Percentiles rank a stretch among this genome's conserved stretches.
Evolutionary conservation across 1,139 yeast species (phyloP).

Genomic region (Suhomyces wounanorum): DNA sequence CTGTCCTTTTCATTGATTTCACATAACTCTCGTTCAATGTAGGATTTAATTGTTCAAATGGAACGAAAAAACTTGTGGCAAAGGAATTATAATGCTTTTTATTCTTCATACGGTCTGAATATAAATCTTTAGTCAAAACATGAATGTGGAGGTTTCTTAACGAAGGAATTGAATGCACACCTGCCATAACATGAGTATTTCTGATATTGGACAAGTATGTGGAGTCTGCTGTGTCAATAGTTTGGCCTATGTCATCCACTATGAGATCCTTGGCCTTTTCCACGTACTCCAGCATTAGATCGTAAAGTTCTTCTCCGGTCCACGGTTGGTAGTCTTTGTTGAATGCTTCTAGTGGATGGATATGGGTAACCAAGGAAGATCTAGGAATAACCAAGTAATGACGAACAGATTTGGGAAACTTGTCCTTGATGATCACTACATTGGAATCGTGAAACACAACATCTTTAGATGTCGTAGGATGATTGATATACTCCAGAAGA

Average conservation of each 20-base stretch:
- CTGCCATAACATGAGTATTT: constrained; percentile 50
- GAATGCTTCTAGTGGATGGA: constrained; percentile 60
- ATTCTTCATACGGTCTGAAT: constrained; percentile 55
- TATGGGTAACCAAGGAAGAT: constrained; percentile 35
- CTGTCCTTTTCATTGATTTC: constrained; percentile 2
- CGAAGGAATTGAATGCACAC: constrained; percentile 75
- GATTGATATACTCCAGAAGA: constrained; percentile 35
- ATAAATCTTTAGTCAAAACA: constrained; percentile 65
- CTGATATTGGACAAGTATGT: constrained; percentile 23
- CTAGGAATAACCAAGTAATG: constrained; percentile 69
- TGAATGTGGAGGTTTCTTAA: constrained; percentile 71
- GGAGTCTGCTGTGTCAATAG: constrained; percentile 10
- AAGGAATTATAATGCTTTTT: constrained; percentile 74
- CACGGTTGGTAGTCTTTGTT: constrained; percentile 23
- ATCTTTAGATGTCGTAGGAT: constrained; percentile 27
- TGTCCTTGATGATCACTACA: constrained; percentile 60
- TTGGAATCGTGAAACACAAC: constrained; percentile 48
- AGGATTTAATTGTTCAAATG: constrained; percentile 42
- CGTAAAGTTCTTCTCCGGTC: constrained; percentile 29
- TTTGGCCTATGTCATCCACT: constrained; percentile 32
- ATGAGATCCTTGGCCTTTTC: constrained; percentile 44
- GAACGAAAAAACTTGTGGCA: constrained; percentile 63
- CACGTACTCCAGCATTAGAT: constrained; percentile 38
- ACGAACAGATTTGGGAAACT: constrained; percentile 61
- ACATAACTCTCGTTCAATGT: constrained; percentile 12